Base-by-base conservation (phyloP, 2,329 filamentous ascomycete genomes). In the Calonectria pauciramosa region DNA sequence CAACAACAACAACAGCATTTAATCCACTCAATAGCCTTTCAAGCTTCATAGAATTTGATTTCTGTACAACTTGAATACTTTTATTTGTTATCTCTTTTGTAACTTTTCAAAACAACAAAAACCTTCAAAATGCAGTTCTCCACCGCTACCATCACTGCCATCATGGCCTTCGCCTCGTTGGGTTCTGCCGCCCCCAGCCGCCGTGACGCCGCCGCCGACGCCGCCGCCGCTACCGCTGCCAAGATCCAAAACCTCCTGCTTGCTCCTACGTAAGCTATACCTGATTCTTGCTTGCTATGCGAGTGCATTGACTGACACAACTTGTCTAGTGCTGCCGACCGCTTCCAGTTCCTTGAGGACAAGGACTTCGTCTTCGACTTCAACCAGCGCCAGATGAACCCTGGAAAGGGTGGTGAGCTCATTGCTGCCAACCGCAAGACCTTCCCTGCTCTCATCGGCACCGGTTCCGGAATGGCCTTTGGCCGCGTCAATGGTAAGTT, bases 361-460 rank as follows among this genome's bases (percentile, higher is more conserved):
- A 82, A 89, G 76, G 83, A 89, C 74, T 89, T 90, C 81, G 80
- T 88, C 80, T 90, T 89, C 82, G 85, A 89, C 82, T 90, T 90
- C 83, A 85, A 84, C 79, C 77, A 76, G 60, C 64, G 75, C 52
- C 80, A 81, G 10, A 30, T 68, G 2, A 75, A 69, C 66, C 77
- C 80, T 32, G 80, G 80, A 64, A 77, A 79, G 72, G 89, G 88
- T 49, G 89, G 89, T 51, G 85, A 89, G 78, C 85, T 90, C 74
- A 83, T 89, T 47, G 84, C 86, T 26, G 89, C 90, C 56, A 90
- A 91, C 84, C 87, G 90, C 80, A 88, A 89, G 83, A 88, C 87
- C 44, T 92, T 91, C 83, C 90, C 90, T 3, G 89, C 90, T 32
- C 87, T 92, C 26, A 88, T 90, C 26, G 87, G 88, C 63, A 89